phyloP scores from a whole-genome alignment of 2,329 filamentous ascomycete genomes.

The Xylaria sp. region DNA sequence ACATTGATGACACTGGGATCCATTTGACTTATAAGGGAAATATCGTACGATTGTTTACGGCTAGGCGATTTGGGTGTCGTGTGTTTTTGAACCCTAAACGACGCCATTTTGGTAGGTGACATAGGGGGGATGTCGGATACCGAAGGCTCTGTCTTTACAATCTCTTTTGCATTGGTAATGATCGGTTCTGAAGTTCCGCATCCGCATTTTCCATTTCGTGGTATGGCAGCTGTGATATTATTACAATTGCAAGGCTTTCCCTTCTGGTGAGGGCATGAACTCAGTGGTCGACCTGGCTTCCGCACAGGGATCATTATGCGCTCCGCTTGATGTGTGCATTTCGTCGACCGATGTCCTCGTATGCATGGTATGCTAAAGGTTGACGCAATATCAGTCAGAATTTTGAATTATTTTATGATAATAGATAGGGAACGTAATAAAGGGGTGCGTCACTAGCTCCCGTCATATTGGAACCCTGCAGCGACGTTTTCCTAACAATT shows the following conservation, averaged over 20 bases:
- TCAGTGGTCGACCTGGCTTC: conserved; percentile 76
- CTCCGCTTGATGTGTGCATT: conserved; percentile 75
- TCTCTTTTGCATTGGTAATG: conserved; percentile 30
- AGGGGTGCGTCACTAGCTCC: background rate
- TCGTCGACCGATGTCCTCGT: conserved; percentile 78
- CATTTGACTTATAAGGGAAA: conserved; percentile 61
- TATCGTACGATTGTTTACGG: conserved; percentile 63
- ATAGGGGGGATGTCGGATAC: conserved; percentile 47
- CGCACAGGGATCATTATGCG: conserved; percentile 76
- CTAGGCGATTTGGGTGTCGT: conserved; percentile 49
- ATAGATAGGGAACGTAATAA: background rate
- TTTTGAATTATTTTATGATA: conserved; percentile 17
- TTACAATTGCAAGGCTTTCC: conserved; percentile 70
- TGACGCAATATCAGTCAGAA: conserved; percentile 32
- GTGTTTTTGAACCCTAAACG: conserved; percentile 60
- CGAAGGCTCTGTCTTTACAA: conserved; percentile 39
- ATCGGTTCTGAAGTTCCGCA: conserved; percentile 54
- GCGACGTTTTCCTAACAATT: conserved; percentile 2
- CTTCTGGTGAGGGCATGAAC: conserved; percentile 73
- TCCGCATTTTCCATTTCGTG: conserved; percentile 65
- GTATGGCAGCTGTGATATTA: conserved; percentile 72
- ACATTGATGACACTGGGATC: conserved; percentile 64
- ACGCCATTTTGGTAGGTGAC: conserved; percentile 50
- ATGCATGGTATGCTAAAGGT: conserved; percentile 74
- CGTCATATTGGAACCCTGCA: conserved; percentile 1